These are phyloP conservation scores for Raphanus hybrid DNA, from an alignment of 441 rosid species.

Conservation along the genomic window DNA sequence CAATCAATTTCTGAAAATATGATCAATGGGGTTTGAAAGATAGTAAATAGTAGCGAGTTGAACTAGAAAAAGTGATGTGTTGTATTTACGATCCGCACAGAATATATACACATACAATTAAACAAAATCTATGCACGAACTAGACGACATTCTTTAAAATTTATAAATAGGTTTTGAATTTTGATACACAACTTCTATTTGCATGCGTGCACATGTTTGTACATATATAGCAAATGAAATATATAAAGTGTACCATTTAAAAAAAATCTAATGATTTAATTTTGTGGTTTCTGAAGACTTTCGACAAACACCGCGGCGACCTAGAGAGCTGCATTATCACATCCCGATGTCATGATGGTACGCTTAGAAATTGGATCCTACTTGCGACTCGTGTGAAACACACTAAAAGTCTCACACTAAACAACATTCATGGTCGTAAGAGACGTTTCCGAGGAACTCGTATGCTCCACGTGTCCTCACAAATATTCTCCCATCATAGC, in stretches of 20 bases:
- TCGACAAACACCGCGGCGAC: not conserved
- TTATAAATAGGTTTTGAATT: not conserved
- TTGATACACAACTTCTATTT: not conserved
- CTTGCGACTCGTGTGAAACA: not conserved
- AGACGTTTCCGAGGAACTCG: not conserved
- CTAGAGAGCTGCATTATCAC: constrained; percentile 6
- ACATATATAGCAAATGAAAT: not conserved
- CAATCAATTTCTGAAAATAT: not conserved
- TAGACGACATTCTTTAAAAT: not conserved
- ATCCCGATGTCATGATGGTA: not conserved
- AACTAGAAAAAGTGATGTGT: not conserved
- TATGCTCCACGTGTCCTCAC: not conserved
- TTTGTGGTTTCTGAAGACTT: not conserved
- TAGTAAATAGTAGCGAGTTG: not conserved
- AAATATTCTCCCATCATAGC: not conserved
- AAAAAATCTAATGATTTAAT: not conserved
- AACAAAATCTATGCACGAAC: not conserved
- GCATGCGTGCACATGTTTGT: constrained; percentile 11
- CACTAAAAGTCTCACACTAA: constrained; percentile 5
- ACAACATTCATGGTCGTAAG: not conserved
- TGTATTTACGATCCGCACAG: not conserved
- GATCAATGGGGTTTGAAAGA: not conserved
- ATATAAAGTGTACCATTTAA: not conserved
- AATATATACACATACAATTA: not conserved
- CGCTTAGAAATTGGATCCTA: not conserved